Percentiles rank a stretch among this genome's conserved stretches.
Conservation (phyloP, 371 early-diverging fungal species). For the Mucor circinelloides region DNA sequence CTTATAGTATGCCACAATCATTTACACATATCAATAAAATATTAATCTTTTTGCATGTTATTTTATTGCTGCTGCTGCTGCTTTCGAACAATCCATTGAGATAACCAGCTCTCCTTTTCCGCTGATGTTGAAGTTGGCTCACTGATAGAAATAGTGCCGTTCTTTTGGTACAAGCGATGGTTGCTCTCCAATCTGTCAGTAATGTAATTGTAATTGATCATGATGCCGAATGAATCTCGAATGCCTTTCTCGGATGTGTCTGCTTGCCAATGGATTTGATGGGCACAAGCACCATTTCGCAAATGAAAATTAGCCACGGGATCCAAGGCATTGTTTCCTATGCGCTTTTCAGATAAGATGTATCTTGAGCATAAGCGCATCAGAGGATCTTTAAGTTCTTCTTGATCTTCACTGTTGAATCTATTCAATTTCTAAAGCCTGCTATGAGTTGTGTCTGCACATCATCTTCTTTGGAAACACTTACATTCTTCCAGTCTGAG, state of each 20-base stretch:
- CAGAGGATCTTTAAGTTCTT: conserved; percentile 59
- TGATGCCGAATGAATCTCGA: conserved; percentile 81
- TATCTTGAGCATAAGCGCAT: conserved; percentile 73
- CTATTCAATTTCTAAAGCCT: conserved; percentile 9
- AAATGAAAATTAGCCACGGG: conserved; percentile 90
- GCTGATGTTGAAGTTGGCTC: conserved; percentile 1
- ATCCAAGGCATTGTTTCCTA: conserved; percentile 64
- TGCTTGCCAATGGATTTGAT: conserved; percentile 83
- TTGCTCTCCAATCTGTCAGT: conserved; percentile 68
- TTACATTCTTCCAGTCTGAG: conserved; percentile 28
- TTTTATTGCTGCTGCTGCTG: background rate
- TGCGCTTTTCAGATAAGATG: conserved; percentile 61
- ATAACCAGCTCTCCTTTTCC: conserved; percentile 7
- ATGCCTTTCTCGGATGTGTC: conserved; percentile 76
- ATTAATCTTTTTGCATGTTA: background rate
- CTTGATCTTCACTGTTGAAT: conserved; percentile 23
- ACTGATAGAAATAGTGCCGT: conserved; percentile 67
- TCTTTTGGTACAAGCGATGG: conserved; percentile 69
- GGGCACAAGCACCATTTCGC: conserved; percentile 86
- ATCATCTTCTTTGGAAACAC: background rate
- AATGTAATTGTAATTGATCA: conserved; percentile 87
- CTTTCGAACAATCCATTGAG: conserved; percentile 1
- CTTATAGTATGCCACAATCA: background rate
- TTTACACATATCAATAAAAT: background rate
- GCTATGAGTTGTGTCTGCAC: no score